Evolutionary conservation across 2,329 filamentous ascomycete genomes (phyloP), one percentile per base, ranked within the genome.

Genomic region (Penicillium sp.): DNA sequence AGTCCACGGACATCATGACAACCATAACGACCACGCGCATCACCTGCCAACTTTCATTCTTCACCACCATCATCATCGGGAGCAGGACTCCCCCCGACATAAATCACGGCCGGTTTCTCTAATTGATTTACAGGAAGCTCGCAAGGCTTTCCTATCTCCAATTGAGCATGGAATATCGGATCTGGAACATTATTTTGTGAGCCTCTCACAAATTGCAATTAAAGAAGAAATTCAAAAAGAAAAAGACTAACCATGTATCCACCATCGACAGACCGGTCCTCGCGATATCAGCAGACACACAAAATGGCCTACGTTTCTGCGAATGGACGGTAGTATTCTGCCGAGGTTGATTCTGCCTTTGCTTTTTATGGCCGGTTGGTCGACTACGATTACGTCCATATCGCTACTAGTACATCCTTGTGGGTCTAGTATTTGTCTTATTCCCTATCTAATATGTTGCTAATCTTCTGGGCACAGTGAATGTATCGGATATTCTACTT

Each of bases 271-370:
- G 55, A 52, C 58, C 28, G 74, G 68, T 18, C 89, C 89, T 50
- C 82, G 86, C 59, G 84, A 91, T 68, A 82, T 90, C 61, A 79
- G 84, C 57, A 83, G 83, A 65, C 88, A 91, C 71, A 90, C 87
- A 20, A 91, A 89, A 78, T 86, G 87, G 80, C 89, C 89, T 18
- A 81, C 85, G 61, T 88, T 91, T 68, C 74, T 92, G 69, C 86
- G 87, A 58, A 80, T 92, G 74, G 88, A 90, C 69, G 89, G 89
- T 64, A 89, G 85, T 60, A 85, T 92, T 59, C 70, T 88, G 57
- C 89, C 89, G 12, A 86, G 88, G 66, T 83, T 92, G 81, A 83
- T 91, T 40, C 67, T 91, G 6, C 89, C 89, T 0, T 69, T 92
- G 20, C 8, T 81, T 11, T 79, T 87, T 58, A 77, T 91, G 30